These are phyloP conservation scores for Chlorociboria aeruginascens DNA, from an alignment of 495 filamentous ascomycete species.

Conservation along the genomic window DNA sequence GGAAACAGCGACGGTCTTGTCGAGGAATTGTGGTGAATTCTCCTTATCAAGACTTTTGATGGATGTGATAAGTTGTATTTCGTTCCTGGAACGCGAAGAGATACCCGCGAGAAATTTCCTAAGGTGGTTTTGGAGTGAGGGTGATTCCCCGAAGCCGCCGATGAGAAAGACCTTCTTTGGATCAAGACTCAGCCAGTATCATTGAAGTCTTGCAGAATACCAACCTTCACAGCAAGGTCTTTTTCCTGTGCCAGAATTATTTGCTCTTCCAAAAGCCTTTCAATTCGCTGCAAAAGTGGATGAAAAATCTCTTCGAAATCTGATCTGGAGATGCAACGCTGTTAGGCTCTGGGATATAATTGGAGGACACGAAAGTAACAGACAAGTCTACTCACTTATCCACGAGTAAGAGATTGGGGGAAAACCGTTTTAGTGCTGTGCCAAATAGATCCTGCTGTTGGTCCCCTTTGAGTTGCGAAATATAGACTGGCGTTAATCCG, in stretches of 20 bases:
- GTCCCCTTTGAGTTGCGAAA: not conserved
- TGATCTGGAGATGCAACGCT: no score
- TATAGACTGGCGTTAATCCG: not conserved
- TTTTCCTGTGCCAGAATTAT: no score
- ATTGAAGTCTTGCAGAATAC: no score
- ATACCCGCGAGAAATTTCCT: not conserved
- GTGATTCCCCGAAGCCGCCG: constrained; percentile 21
- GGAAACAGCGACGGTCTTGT: constrained; percentile 18
- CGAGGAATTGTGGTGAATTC: not conserved
- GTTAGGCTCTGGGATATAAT: no score
- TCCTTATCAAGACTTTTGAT: not conserved
- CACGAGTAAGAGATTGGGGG: not conserved
- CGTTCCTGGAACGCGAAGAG: not conserved
- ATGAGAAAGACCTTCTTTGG: constrained; percentile 24
- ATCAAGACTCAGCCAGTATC: no score
- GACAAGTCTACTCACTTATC: not conserved
- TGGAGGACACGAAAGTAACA: no score
- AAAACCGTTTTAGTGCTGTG: not conserved
- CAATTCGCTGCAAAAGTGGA: no score
- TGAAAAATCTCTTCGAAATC: no score
- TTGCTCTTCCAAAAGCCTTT: no score
- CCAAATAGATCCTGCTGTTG: not conserved
- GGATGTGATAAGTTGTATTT: not conserved
- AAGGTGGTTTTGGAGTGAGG: constrained; percentile 16
- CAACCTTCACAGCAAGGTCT: no score